A percentile compares a stretch with the other conserved stretches of the same genome.
phyloP scores from a whole-genome alignment of 208 protist species.

The Trypanosoma conorhini region DNA sequence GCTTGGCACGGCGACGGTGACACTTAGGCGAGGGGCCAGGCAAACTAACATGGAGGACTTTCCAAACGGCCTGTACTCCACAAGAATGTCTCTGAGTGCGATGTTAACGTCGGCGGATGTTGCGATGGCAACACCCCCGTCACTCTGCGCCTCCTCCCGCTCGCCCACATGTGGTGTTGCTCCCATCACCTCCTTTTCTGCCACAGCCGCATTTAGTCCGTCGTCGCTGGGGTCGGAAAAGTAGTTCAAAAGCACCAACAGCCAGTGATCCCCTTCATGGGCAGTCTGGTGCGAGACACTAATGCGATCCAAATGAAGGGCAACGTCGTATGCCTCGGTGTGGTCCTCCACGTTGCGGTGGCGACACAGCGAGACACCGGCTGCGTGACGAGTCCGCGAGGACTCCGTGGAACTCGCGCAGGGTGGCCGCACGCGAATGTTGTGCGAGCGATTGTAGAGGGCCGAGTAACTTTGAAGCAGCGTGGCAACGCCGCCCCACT shows the following conservation, averaged over 20 bases:
- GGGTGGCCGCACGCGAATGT: slow-evolving; percentile 8
- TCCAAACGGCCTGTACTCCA: slow-evolving; percentile 32
- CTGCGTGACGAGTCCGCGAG: slow-evolving; percentile 9
- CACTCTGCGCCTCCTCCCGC: slow-evolving; percentile 9
- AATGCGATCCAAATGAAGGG: slow-evolving; percentile 35
- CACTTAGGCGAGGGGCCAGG: slow-evolving; percentile 12
- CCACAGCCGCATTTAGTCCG: slow-evolving; percentile 9
- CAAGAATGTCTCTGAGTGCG: slow-evolving; percentile 19
- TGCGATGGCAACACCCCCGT: slow-evolving; percentile 26
- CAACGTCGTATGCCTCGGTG: slow-evolving; percentile 30
- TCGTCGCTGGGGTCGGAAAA: slow-evolving; percentile 32
- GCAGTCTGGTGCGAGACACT: slow-evolving; percentile 43
- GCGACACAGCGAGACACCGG: slow-evolving; percentile 26
- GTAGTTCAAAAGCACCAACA: slow-evolving; percentile 50
- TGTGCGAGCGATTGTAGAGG: slow-evolving; percentile 24
- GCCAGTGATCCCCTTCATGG: slow-evolving; percentile 54
- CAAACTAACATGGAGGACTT: slow-evolving; percentile 21
- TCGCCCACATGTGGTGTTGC: neutral
- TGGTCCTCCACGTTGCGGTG: slow-evolving; percentile 28
- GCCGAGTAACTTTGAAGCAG: slow-evolving; percentile 35
- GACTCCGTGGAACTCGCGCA: neutral
- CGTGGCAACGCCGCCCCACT: slow-evolving; percentile 23
- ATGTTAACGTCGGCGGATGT: slow-evolving; percentile 21
- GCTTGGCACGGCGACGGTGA: slow-evolving; percentile 22
- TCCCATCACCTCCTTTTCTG: neutral